Conservation (phyloP, 768 basidiomycete species). For the Dioszegia aurantiaca region DNA sequence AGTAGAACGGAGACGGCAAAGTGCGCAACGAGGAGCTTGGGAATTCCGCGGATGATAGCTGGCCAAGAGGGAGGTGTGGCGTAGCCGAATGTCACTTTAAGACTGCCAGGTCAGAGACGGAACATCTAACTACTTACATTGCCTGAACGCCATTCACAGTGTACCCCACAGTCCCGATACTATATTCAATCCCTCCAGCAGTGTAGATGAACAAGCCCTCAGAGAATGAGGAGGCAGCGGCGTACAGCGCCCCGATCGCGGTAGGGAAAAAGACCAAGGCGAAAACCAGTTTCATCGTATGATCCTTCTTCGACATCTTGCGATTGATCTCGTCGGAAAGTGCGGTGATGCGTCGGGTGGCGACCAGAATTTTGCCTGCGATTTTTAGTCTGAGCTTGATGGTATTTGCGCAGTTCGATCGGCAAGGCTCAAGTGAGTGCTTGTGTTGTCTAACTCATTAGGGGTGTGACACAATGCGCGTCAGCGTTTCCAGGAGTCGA, state of each 20-base stretch:
- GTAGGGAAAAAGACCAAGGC: constrained; percentile 17
- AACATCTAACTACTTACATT: constrained; percentile 13
- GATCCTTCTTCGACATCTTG: background rate
- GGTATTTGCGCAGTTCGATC: too few species aligned
- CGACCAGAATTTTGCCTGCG: too few species aligned
- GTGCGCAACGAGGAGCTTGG: constrained; percentile 29
- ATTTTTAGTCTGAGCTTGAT: too few species aligned
- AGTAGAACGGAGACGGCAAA: constrained; percentile 30
- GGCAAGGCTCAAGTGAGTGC: too few species aligned
- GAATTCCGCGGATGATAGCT: constrained; percentile 17
- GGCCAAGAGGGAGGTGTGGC: constrained; percentile 22
- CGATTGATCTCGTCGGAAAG: too few species aligned
- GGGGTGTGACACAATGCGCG: too few species aligned
- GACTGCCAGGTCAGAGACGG: background rate
- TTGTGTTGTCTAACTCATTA: too few species aligned
- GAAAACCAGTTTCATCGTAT: background rate
- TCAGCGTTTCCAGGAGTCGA: too few species aligned
- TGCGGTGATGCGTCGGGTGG: too few species aligned
- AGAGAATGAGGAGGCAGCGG: background rate
- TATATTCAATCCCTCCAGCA: constrained; percentile 1
- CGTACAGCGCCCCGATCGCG: constrained; percentile 12
- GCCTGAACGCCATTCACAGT: constrained; percentile 15
- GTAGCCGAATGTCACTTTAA: constrained; percentile 9
- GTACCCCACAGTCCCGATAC: constrained; percentile 29
- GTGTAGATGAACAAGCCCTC: constrained; percentile 13